Evolutionary conservation across 345 rosid genomes (phyloP).

Genomic region (Eutrema heterophyllum): DNA sequence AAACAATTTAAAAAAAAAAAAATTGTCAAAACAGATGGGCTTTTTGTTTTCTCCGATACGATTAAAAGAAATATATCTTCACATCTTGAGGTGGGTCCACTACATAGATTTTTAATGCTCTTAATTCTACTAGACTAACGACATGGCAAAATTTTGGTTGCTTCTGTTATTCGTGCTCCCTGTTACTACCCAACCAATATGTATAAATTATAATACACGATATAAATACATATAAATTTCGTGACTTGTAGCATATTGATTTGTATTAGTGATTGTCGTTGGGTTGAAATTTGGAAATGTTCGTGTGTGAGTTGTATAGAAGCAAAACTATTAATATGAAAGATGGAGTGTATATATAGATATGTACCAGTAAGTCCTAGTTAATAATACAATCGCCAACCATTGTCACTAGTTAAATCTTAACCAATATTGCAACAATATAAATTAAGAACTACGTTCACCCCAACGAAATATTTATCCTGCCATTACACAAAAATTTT

Average conservation of each 20-base stretch:
- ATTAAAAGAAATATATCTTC: conserved; percentile 25
- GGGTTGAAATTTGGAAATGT: no score
- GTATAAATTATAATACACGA: no score
- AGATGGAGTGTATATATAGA: conserved; percentile 9
- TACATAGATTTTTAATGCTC: conserved; percentile 18
- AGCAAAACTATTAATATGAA: neutral
- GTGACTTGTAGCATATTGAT: no score
- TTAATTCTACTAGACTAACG: conserved; percentile 9
- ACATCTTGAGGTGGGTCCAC: conserved; percentile 32
- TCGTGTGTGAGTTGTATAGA: no score
- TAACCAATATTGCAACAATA: no score
- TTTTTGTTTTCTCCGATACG: conserved; percentile 28
- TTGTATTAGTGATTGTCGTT: no score
- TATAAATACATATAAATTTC: neutral
- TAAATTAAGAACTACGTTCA: no score
- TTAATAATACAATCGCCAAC: no score
- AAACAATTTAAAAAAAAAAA: neutral
- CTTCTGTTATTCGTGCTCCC: conserved; percentile 10
- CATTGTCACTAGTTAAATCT: no score
- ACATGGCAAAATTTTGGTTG: conserved; percentile 20
- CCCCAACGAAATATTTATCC: no score
- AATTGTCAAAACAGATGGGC: no score
- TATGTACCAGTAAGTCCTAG: conserved; percentile 76
- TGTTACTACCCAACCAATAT: neutral
- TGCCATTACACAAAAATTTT: no score